Base-by-base conservation (phyloP, 2,329 filamentous ascomycete species). In the Pseudogymnoascus sp. region DNA sequence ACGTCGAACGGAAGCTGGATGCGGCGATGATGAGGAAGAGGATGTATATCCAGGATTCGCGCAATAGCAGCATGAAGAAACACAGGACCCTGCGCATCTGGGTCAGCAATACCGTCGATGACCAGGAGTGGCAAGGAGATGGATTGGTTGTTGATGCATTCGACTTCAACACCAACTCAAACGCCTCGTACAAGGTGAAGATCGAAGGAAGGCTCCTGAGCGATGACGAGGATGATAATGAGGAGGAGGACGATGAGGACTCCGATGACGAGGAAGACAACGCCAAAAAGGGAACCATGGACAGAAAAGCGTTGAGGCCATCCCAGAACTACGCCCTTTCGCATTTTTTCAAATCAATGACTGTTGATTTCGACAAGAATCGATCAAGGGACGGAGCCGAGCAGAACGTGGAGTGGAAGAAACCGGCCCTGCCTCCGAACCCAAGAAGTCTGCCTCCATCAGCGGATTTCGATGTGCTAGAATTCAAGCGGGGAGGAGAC, bases 1-100 rank as follows among this genome's bases (percentile, higher is more conserved):
- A 96, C 68, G 80, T 96, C 64, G 95, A 99, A 81, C 87, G 91
- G 72, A 85, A 88, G 62, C 80, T 99, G 63, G 95, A 99, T 78
- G 90, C 93, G 42, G 90, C 91, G 16, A 96, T 97, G 82, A 93
- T 95, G 75, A 88, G 93, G 72, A 99, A 99, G 80, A 84, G 93
- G 66, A 79, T 99, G 66, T 95, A 99, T 73, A 88, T 97, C 66
- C 85, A 91, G 66, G 93, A 97, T 73, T 87, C 86, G 46, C 84
- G 91, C 62, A 89, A 85, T 73, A 85, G 88, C 67, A 88, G 87
- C 65, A 81, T 86, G 65, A 95, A 90, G 84, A 85, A 90, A 68
- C 89, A 88, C 75, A 90, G 88, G 72, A 96, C 91, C 2, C 81
- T 99, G 75, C 89, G 93, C 66, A 84, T 99, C 67, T 97, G 92